A percentile compares a stretch with the other conserved stretches of the same genome.
phyloP scores from a whole-genome alignment of 805 yeast species.

The Candida rishiriensis region DNA sequence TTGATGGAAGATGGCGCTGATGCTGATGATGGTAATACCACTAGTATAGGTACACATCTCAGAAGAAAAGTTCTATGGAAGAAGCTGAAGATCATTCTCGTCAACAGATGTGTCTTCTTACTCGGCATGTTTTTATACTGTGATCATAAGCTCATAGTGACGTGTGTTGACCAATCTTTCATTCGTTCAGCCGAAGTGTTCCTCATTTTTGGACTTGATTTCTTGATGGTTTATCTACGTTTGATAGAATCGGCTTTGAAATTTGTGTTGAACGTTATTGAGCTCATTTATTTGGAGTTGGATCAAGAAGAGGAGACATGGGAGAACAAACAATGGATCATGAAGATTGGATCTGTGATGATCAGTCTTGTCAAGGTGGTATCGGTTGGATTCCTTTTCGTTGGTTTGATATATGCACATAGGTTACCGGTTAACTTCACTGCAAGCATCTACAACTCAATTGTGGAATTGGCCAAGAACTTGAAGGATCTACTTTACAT shows the following conservation, averaged over 20 bases:
- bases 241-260: slow-evolving; percentile 43
- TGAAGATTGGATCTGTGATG: slow-evolving; percentile 52
- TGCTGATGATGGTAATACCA: background rate
- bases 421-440: slow-evolving; percentile 29
- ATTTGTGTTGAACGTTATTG: slow-evolving; percentile 50
- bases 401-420: slow-evolving; percentile 37
- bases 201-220: slow-evolving; percentile 71
- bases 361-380: slow-evolving; percentile 45
- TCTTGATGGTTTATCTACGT: slow-evolving; percentile 58
- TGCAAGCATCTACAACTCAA: slow-evolving; percentile 27
- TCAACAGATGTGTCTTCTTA: slow-evolving; percentile 41
- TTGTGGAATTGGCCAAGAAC: slow-evolving; percentile 28
- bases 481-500: slow-evolving; percentile 35
- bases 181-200: slow-evolving; percentile 51
- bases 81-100: slow-evolving; percentile 19
- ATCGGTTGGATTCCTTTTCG: slow-evolving; percentile 42
- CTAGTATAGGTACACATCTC: background rate
- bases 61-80: background rate
- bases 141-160: slow-evolving; percentile 50
- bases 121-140: slow-evolving; percentile 38
- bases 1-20: background rate
- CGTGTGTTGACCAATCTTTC: slow-evolving; percentile 54
- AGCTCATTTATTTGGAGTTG: slow-evolving; percentile 41
- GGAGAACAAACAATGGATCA: slow-evolving; percentile 63
- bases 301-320: slow-evolving; percentile 59